Percentiles rank a stretch among this genome's conserved stretches.
These are phyloP conservation scores for Russula olivacea DNA, from an alignment of 768 basidiomycete genomes.

Conservation along the genomic window DNA sequence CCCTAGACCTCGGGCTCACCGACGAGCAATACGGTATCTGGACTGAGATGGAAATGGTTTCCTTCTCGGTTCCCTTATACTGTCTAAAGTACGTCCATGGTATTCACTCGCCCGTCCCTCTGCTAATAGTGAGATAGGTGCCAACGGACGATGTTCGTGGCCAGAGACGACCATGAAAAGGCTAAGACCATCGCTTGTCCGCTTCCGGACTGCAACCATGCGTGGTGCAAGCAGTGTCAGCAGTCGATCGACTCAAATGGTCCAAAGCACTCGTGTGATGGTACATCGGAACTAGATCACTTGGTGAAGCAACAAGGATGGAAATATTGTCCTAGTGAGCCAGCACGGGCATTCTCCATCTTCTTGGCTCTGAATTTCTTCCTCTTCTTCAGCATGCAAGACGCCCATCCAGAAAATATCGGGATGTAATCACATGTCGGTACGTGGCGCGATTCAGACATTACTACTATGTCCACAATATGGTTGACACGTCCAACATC, in stretches of 20 bases:
- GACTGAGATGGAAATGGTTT: slow-evolving; percentile 43
- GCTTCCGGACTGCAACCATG: slow-evolving; percentile 24
- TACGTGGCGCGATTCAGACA: no score
- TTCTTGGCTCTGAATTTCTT: no score
- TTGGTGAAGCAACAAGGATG: no score
- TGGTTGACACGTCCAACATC: no score
- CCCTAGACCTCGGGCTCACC: slow-evolving; percentile 43
- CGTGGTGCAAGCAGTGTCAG: slow-evolving; percentile 34
- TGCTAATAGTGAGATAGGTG: background rate
- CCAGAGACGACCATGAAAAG: no score
- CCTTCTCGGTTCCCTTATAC: slow-evolving; percentile 40
- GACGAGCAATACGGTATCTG: slow-evolving; percentile 38
- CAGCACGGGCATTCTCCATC: no score
- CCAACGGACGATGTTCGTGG: no score
- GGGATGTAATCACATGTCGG: slow-evolving; percentile 54
- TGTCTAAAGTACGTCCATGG: slow-evolving; percentile 42
- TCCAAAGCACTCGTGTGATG: slow-evolving; percentile 24
- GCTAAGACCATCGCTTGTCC: no score
- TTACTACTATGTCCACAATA: no score
- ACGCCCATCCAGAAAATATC: slow-evolving; percentile 46
- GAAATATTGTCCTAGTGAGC: no score
- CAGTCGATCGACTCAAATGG: slow-evolving; percentile 25
- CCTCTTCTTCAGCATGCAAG: slow-evolving; percentile 35
- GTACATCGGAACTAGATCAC: no score
- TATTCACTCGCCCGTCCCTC: background rate